These are phyloP conservation scores for Kodamaea nitidulidarum DNA, from an alignment of 805 yeast species.

Conservation along the genomic window DNA sequence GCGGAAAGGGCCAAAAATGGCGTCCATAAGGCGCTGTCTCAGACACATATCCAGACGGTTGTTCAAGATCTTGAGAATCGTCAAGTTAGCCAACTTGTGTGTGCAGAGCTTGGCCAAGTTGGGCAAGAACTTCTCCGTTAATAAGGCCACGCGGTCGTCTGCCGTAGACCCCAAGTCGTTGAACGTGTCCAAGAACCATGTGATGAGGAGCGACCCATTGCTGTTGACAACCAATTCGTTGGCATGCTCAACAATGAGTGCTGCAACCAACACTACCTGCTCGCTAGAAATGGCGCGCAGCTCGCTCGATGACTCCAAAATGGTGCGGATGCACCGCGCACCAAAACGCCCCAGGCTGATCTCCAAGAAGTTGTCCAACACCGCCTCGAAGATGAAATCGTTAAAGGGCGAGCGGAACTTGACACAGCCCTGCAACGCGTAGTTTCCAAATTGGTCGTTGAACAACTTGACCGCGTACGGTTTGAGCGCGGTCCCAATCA, in stretches of 20 bases:
- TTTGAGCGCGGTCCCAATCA: constrained; percentile 65
- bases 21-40: constrained; percentile 56
- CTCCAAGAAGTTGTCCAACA: constrained; percentile 70
- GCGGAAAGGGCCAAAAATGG: constrained; percentile 55
- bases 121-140: constrained; percentile 61
- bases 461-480: constrained; percentile 83
- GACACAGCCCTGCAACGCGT: constrained; percentile 90
- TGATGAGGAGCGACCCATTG: constrained; percentile 83
- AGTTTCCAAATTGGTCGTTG: constrained; percentile 95
- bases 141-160: constrained; percentile 59
- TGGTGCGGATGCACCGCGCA: constrained; percentile 90
- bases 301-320: constrained; percentile 74
- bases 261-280: constrained; percentile 68
- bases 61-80: constrained; percentile 73
- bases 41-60: constrained; percentile 62
- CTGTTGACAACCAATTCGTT: constrained; percentile 75
- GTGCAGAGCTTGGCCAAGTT: constrained; percentile 62
- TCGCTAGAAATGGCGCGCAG: constrained; percentile 41
- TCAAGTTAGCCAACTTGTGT: constrained; percentile 80
- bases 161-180: constrained; percentile 19
- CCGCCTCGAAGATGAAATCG: constrained; percentile 82
- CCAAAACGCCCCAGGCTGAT: constrained; percentile 90
- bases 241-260: constrained; percentile 72
- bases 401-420: constrained; percentile 87
- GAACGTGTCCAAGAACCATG: constrained; percentile 89